Evolutionary conservation across 179 eudicot species (phyloP), one percentile per base, ranked within the genome.

Genomic region (Nepenthes alata): DNA sequence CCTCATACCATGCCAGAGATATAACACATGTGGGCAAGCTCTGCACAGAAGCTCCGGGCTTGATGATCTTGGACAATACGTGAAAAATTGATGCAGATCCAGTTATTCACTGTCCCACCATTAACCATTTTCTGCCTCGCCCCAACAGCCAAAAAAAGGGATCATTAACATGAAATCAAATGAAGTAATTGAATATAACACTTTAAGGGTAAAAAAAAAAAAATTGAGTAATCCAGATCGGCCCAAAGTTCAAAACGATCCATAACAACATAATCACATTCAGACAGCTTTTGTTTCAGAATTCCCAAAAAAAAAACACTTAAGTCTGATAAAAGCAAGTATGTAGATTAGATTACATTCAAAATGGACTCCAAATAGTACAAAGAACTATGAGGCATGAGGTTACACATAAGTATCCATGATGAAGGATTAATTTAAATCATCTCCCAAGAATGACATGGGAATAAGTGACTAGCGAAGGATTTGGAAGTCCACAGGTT

Each of bases 71-170:
- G 85, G 57, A 85, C 83, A 39, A 72, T 80, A 10, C 84, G 81
- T 38, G 95, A 75, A 73, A 90, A 90, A 66, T 90, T 90, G 11
- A 90, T 71, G 72, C 90, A 90, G 47, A 83, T 73, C 97, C 97
- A 90, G 57, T 38, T 77, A 67, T 67, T 69, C 36, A 90, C 95
- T 2, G 63, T 79, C 37, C 93, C 97, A 0, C 97, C 97, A 67
- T 90, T 82, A 5, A 87, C 93, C 93, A 90, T 82, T 80, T 86
- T 87, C 97, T 90, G 86, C 59, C 25, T 25, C 25, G 1, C 25
- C 25, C 0, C 25, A 25, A 25, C 25, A 25, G 25, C 25, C 25
- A 41, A 41, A 41, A 41, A 41, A 7, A 41, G 45, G 45, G 45
- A 41, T 41, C 5, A 41, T 25, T 25, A 78, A 57, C 47, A 35